Evolutionary conservation across 1,284 basidiomycete genomes (phyloP).

Genomic region (Rhizoctonia solani): DNA sequence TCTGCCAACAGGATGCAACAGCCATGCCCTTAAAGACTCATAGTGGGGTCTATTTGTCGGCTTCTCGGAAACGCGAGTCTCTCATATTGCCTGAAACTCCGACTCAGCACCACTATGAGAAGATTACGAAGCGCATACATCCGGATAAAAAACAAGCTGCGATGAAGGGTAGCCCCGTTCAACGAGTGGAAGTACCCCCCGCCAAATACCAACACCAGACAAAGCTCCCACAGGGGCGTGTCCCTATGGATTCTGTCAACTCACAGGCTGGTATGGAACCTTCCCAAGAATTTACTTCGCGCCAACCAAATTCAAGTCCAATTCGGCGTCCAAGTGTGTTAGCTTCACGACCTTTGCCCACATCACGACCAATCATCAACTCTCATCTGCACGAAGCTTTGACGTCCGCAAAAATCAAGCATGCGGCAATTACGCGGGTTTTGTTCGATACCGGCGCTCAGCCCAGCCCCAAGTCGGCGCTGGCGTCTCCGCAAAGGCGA

Average conservation of each 20-base stretch:
- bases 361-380: neutral
- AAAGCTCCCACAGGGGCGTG: neutral
- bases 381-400: neutral
- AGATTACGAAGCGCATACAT: neutral
- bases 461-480: conserved; percentile 24
- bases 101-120: neutral
- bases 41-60: no score
- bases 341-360: neutral
- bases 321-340: neutral
- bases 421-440: neutral
- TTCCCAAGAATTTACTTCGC: neutral
- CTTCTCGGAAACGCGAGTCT: no score
- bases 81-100: neutral
- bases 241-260: neutral
- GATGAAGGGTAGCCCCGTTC: no score
- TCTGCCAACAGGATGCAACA: no score
- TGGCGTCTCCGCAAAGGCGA: conserved; percentile 27
- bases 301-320: neutral
- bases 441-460: conserved; percentile 1
- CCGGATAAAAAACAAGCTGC: neutral
- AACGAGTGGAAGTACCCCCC: no score
- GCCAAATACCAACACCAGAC: neutral
- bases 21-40: no score
- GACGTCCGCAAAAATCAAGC: neutral
- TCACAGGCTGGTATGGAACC: neutral